Base-by-base conservation (phyloP, 2,329 filamentous ascomycete genomes). In the Eurotiales sp. region DNA sequence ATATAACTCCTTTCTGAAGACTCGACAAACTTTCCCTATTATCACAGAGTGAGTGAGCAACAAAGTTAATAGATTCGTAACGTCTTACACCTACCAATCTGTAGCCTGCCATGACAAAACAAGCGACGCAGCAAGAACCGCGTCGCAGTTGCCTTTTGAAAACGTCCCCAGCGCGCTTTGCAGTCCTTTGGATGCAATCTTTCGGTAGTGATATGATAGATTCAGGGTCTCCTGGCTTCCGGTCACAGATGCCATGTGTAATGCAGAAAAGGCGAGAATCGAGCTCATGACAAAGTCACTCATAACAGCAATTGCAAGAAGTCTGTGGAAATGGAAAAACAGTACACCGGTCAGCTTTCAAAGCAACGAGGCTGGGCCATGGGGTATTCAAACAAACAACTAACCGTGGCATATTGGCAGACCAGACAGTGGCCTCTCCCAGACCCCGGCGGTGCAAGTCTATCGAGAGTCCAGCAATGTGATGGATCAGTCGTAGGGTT, bases 71-170 rank as follows among this genome's bases (percentile, higher is more conserved):
- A 36, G 12, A 8, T 4, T 7, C 32, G 5, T 4, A 1, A 8
- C 2, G 4, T 37, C 21, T 8, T 4, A 37, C 51, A 75, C 85
- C 77, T 80, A 95, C 92, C 91, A 97, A 75, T 97, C 92, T 54
- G 86, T 93, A 51, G 90, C 88, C 74, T 97, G 92, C 91, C 93
- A 97, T 32, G 91, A 95, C 45, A 99, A 80, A 43, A 97, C 81
- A 40, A 96, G 83, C 22, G 92, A 96, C 27, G 91, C 89, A 22
- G 91, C 92, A 50, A 99, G 80, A 56, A 96, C 86, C 39, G 91
- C 90, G 71, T 99, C 92, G 2, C 90, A 92, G 55, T 90, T 95
- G 47, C 87, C 84, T 61, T 84, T 84, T 2, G 88, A 95, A 71
- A 97, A 96, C 17, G 81, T 80, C 40, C 85, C 83, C 59, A 97